These are phyloP conservation scores for Amanita muscaria DNA, from an alignment of 768 basidiomycete genomes.

Conservation along the genomic window DNA sequence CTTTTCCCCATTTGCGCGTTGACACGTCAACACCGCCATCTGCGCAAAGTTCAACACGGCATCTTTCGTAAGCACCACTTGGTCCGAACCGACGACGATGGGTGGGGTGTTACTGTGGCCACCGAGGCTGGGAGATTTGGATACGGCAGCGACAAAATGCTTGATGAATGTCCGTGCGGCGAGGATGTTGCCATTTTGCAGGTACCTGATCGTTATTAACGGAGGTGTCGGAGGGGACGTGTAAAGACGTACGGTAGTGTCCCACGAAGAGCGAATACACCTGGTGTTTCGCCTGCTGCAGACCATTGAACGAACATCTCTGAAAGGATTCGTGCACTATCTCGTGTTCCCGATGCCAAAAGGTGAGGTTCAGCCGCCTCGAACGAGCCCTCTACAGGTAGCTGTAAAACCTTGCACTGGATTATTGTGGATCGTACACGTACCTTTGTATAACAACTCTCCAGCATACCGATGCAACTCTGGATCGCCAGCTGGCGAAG, in stretches of 20 bases:
- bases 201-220: constrained; percentile 38
- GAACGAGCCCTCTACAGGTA: constrained; percentile 65
- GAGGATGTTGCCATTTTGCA: constrained; percentile 84
- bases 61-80: constrained; percentile 70
- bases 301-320: constrained; percentile 84
- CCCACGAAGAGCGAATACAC: constrained; percentile 78
- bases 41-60: constrained; percentile 82
- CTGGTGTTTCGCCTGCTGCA: constrained; percentile 38
- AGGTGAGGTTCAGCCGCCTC: constrained; percentile 75
- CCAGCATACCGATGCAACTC: constrained; percentile 86
- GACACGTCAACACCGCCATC: constrained; percentile 80
- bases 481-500: constrained; percentile 83
- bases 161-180: constrained; percentile 88
- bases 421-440: constrained; percentile 1
- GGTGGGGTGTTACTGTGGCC: constrained; percentile 33
- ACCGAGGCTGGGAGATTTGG: constrained; percentile 36
- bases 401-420: too few species aligned
- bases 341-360: constrained; percentile 78
- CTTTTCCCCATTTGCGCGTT: constrained; percentile 74
- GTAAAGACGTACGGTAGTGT: constrained; percentile 60
- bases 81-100: constrained; percentile 44
- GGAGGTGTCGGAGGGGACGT: constrained; percentile 2
- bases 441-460: constrained; percentile 80
- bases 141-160: constrained; percentile 62
- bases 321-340: constrained; percentile 80